Conservation (phyloP, 1,284 basidiomycete species). For the Vanrija sp. region DNA sequence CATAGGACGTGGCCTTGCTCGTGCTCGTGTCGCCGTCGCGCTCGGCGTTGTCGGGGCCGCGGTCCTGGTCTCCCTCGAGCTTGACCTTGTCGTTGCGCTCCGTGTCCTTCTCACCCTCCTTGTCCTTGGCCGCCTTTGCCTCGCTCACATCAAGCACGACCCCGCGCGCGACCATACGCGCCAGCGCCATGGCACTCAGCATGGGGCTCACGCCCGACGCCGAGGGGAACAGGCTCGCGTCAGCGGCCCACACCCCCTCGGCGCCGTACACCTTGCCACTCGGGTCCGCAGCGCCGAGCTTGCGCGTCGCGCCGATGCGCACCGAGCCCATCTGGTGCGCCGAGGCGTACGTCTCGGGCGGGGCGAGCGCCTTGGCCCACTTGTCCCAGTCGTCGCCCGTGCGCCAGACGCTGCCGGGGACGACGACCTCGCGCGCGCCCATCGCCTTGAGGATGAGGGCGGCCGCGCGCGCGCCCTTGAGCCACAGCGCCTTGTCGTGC, state of each 20-base stretch:
- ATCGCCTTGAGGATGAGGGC: not conserved
- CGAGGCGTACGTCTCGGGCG: not conserved
- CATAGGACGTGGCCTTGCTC: too few relatives aligned
- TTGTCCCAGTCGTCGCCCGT: not conserved
- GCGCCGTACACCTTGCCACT: not conserved
- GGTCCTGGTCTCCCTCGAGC: too few relatives aligned
- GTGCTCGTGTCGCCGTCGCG: too few relatives aligned
- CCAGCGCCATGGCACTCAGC: not conserved
- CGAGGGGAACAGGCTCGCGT: not conserved
- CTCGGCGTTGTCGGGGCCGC: too few relatives aligned
- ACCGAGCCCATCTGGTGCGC: not conserved
- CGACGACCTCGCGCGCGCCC: not conserved
- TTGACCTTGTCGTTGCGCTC: too few relatives aligned
- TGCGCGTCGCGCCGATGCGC: not conserved
- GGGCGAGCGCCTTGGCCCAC: not conserved
- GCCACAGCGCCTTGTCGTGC: not conserved
- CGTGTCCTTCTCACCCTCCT: too few relatives aligned
- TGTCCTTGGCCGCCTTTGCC: too few relatives aligned
- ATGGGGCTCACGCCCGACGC: not conserved
- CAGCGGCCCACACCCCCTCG: not conserved
- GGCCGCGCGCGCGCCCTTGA: not conserved
- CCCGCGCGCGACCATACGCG: not conserved
- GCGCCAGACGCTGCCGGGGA: not conserved
- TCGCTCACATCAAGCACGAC: not conserved
- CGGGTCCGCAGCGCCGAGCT: not conserved